These are phyloP conservation scores for Xylariaceae sp. DNA, from an alignment of 2,329 filamentous ascomycete species.

Conservation along the genomic window DNA sequence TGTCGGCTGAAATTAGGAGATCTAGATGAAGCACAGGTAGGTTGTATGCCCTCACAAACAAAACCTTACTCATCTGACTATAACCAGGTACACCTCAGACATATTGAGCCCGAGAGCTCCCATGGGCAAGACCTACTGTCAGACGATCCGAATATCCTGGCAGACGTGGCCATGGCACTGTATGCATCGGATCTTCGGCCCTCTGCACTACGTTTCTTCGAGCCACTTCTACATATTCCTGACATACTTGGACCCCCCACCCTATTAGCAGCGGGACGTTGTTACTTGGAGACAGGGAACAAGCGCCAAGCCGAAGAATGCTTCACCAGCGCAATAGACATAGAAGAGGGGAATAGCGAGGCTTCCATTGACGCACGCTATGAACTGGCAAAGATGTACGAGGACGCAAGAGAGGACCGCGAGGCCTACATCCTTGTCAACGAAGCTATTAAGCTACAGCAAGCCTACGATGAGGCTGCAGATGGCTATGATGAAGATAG, in stretches of 20 bases:
- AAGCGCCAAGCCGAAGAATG: conserved; percentile 70
- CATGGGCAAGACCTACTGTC: conserved; percentile 47
- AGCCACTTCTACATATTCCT: conserved; percentile 47
- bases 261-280: conserved; percentile 58
- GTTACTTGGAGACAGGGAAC: conserved; percentile 62
- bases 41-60: conserved; percentile 26
- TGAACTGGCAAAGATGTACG: conserved; percentile 80
- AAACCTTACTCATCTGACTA: conserved; percentile 19
- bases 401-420: conserved; percentile 66
- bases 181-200: conserved; percentile 33
- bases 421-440: conserved; percentile 74
- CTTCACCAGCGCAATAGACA: conserved; percentile 70
- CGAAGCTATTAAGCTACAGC: conserved; percentile 66
- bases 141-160: conserved; percentile 75
- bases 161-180: conserved; percentile 56
- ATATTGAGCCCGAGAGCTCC: conserved; percentile 62
- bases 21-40: conserved; percentile 69
- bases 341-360: conserved; percentile 58
- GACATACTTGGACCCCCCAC: conserved; percentile 49
- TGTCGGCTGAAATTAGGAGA: conserved; percentile 72
- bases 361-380: conserved; percentile 66
- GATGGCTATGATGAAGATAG: conserved; percentile 24
- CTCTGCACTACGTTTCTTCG: conserved; percentile 53
- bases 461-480: conserved; percentile 37
- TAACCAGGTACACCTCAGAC: conserved; percentile 59